These are phyloP conservation scores for Trichophaea hybrida DNA, from an alignment of 2,329 filamentous ascomycete species.

Conservation along the genomic window DNA sequence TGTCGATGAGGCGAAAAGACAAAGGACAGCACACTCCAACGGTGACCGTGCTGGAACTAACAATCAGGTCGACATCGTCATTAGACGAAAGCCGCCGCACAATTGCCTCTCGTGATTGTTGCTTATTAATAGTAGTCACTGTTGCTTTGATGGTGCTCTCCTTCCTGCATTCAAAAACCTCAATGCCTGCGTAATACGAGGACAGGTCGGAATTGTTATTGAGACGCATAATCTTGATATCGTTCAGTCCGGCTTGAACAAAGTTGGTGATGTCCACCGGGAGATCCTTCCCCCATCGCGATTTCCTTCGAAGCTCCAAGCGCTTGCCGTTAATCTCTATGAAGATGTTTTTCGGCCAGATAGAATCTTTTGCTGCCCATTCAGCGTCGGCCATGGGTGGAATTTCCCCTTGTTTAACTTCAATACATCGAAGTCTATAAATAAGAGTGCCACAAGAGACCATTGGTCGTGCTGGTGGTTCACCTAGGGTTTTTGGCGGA, in stretches of 20 bases:
- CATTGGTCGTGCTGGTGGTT: slow-evolving; percentile 14
- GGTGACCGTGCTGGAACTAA: slow-evolving; percentile 30
- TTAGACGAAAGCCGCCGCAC: slow-evolving; percentile 7
- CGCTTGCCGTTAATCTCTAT: slow-evolving; percentile 50
- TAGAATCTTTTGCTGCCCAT: slow-evolving; percentile 51
- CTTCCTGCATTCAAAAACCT: slow-evolving; percentile 13
- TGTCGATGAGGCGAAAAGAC: slow-evolving; percentile 42
- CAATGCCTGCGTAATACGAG: slow-evolving; percentile 21
- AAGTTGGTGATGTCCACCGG: slow-evolving; percentile 57
- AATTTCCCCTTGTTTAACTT: slow-evolving; percentile 13
- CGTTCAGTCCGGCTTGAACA: slow-evolving; percentile 47
- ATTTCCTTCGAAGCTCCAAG: slow-evolving; percentile 48
- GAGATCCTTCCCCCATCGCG: slow-evolving; percentile 60
- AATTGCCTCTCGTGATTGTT: background rate
- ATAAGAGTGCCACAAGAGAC: slow-evolving; percentile 15
- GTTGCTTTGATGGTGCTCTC: slow-evolving; percentile 13
- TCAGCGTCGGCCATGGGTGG: slow-evolving; percentile 33
- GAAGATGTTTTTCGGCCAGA: slow-evolving; percentile 59
- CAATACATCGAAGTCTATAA: slow-evolving; percentile 55
- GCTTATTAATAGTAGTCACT: slow-evolving; percentile 3
- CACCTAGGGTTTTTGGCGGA: slow-evolving; percentile 7
- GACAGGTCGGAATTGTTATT: slow-evolving; percentile 35
- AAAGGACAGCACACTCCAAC: slow-evolving; percentile 38
- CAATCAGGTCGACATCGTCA: slow-evolving; percentile 48
- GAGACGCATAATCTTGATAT: slow-evolving; percentile 33